Evolutionary conservation across 257 asterid species (phyloP).

Genomic region (Fraxinus cuspidata): DNA sequence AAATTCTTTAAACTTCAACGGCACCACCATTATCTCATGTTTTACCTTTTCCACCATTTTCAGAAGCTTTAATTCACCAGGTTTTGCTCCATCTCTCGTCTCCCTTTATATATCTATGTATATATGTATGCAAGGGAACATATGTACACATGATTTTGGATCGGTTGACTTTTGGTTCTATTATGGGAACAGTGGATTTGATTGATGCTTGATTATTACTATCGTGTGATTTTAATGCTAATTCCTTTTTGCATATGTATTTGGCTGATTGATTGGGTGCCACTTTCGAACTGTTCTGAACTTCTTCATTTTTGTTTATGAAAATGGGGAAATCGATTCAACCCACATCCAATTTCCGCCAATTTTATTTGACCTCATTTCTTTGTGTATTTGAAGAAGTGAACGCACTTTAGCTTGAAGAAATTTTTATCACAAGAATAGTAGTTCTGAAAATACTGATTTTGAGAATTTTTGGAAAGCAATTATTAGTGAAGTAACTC

Average conservation of each 20-base stretch:
- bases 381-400: background rate
- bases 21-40: background rate
- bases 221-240: background rate
- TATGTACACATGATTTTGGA: background rate
- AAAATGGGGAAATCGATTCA: background rate
- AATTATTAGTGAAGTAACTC: constrained; percentile 10
- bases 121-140: background rate
- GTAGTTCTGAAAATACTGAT: background rate
- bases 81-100: background rate
- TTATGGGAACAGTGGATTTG: background rate
- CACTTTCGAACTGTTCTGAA: constrained; percentile 20
- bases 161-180: background rate
- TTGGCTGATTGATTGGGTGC: constrained; percentile 25
- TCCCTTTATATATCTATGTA: background rate
- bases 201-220: background rate
- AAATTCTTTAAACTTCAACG: background rate
- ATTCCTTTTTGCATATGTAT: background rate
- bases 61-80: background rate
- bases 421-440: background rate
- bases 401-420: background rate
- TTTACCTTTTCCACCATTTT: too few relatives aligned
- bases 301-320: background rate
- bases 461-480: constrained; percentile 4
- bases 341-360: background rate
- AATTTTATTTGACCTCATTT: background rate